Base-by-base conservation (phyloP, 495 filamentous ascomycete genomes). In the Pseudomonodictys pantanalensis region DNA sequence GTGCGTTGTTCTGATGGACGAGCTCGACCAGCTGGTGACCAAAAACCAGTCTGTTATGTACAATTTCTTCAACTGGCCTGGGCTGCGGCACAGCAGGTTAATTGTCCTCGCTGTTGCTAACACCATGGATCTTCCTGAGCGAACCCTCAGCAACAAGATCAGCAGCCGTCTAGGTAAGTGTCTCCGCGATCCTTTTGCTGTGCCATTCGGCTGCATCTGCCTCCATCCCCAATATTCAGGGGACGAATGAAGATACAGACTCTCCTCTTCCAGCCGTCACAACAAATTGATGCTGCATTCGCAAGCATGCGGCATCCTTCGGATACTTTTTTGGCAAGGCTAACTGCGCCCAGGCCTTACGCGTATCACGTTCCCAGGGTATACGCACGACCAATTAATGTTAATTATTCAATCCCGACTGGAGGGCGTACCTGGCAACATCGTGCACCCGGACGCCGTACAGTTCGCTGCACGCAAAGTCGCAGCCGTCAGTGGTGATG, bases 21-120 rank as follows among this genome's bases (percentile, higher is more conserved):
- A 99, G 75, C 81, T 99, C 38, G 95, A 99, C 73, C 95, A 99
- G 69, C 82, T 99, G 3, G 95, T 97, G 2, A 99, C 95, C 20
- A 92, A 90, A 58, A 96, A 93, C 68, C 95, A 99, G 66, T 90
- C 89, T 24, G 95, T 99, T 69, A 99, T 99, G 95, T 99, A 99
- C 76, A 99, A 99, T 69, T 99, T 99, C 73, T 99, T 99, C 83
- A 99, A 99, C 68, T 99, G 95, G 95, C 95, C 95, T n/a, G 85
- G 86, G 18, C 81, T 96, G 18, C 83, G 88, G 30, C 90, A 99
- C 69, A 93, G 89, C 26, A 82, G 91, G 43, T 79, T 99, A 30
- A 96, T 97, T 69, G 95, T 99, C 11, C 81, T 99, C 0, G 95
- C 95, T 7, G 95, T 99, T 9, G 95, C 95, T 30, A 99, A 99